Percentiles rank a stretch among this genome's conserved stretches.
Conservation (phyloP, 2,329 filamentous ascomycete genomes). For the Fusarium subtropicale region DNA sequence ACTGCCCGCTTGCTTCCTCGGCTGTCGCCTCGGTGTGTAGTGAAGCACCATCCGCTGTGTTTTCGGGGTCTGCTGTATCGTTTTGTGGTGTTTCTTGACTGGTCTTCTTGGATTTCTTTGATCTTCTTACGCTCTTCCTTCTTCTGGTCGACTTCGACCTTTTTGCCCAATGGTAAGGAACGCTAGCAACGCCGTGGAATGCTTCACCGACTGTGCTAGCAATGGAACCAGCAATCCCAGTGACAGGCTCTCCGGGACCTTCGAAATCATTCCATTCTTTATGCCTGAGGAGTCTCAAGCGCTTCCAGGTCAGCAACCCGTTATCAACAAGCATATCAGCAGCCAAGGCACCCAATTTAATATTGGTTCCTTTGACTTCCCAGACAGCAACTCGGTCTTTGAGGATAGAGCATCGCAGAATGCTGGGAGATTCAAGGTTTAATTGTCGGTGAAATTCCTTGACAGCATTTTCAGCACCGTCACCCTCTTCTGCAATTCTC, state of each 20-base stretch:
- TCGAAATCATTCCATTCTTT: slow-evolving; percentile 83
- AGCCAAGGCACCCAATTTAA: slow-evolving; percentile 72
- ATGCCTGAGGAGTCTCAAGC: slow-evolving; percentile 72
- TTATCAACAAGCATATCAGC: slow-evolving; percentile 72
- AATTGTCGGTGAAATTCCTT: slow-evolving; percentile 73
- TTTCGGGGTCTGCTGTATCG: slow-evolving; percentile 8
- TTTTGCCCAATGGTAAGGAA: slow-evolving; percentile 71
- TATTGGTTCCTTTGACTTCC: slow-evolving; percentile 69
- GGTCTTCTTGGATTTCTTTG: slow-evolving; percentile 9
- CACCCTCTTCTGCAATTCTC: slow-evolving; percentile 71
- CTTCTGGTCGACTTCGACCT: slow-evolving; percentile 62
- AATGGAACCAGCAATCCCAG: slow-evolving; percentile 71
- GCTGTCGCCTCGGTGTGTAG: slow-evolving; percentile 35
- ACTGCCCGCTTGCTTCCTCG: slow-evolving; percentile 51
- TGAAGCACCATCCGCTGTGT: slow-evolving; percentile 15
- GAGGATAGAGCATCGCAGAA: slow-evolving; percentile 75
- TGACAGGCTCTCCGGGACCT: slow-evolving; percentile 78
- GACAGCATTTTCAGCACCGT: slow-evolving; percentile 77
- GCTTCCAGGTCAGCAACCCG: slow-evolving; percentile 71
- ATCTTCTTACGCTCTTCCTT: slow-evolving; percentile 25
- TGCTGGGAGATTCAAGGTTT: slow-evolving; percentile 60
- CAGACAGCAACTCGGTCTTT: slow-evolving; percentile 73
- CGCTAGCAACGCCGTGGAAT: slow-evolving; percentile 71
- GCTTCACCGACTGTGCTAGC: slow-evolving; percentile 68
- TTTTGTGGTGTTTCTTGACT: not conserved